These are phyloP conservation scores for Eucalyptus polybractea DNA, from an alignment of 345 rosid species.

Conservation along the genomic window DNA sequence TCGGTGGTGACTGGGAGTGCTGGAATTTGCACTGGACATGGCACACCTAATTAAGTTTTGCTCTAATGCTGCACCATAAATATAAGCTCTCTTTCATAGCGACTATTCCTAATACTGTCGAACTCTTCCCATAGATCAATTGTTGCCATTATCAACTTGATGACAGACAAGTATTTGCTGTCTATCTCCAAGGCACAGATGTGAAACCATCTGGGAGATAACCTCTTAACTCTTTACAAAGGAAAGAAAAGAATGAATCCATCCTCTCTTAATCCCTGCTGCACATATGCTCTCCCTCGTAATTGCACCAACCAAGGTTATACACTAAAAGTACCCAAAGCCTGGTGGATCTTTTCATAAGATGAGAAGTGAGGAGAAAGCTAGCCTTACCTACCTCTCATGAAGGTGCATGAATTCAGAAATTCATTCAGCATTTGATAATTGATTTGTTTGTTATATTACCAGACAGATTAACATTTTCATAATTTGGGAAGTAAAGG, in stretches of 20 bases:
- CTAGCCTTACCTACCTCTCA: not conserved
- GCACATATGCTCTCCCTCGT: not conserved
- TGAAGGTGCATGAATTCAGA: not conserved
- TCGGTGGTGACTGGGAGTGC: not conserved
- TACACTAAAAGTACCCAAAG: not conserved
- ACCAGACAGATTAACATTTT: not conserved
- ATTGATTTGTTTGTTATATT: not conserved
- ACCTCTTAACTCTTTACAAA: not conserved
- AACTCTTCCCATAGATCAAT: not conserved
- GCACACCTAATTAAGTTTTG: not conserved
- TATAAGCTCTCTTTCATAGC: not conserved
- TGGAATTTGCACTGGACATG: not conserved
- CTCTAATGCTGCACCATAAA: not conserved
- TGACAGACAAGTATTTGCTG: not conserved
- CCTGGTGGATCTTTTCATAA: not conserved
- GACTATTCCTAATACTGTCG: not conserved
- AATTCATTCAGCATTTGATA: not conserved
- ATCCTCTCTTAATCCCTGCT: not conserved
- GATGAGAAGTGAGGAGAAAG: not conserved
- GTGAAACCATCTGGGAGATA: not conserved
- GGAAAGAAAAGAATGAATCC: not conserved
- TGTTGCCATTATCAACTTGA: not conserved
- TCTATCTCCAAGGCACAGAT: not conserved
- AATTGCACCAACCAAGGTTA: not conserved
- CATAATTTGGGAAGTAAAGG: not conserved